Evolutionary conservation across 75 land plant species (phyloP), one percentile per base, ranked within the genome.

Genomic region (Sequoiadendron giganteum): DNA sequence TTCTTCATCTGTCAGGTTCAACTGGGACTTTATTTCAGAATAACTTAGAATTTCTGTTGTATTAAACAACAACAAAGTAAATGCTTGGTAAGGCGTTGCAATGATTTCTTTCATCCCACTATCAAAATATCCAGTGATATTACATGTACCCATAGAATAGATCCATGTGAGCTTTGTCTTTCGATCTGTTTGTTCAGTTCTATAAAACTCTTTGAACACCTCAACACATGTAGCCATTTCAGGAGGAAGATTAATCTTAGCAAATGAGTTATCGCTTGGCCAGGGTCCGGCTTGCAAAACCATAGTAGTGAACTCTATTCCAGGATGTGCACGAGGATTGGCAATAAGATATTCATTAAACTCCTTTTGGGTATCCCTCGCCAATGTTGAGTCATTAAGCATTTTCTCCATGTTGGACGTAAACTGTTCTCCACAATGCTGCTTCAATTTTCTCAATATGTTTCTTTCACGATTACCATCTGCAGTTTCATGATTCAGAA

Each of bases 151-250:
- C 86, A 90, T 58, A 30, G 93, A 92, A 79, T 92, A 92, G 4
- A 92, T 88, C 93, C 93, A 92, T 18, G 93, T 92, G 40, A 90
- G 85, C 83, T 92, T 92, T 72, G 88, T 80, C 79, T 92, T 89
- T 86, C 87, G 0, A 36, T 36, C 38, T 36, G 38, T 36, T 36
- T 36, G 38, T 36, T 36, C 0, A 36, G 38, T 90, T 61, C 88
- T 91, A 75, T 92, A 90, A 56, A 92, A 90, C 81, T 92, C 91
- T 77, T 90, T 92, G 70, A 92, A 92, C 14, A 86, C 88, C 77
- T 92, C 93, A 39, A 92, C 91, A 88, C 93, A 92, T 56, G 88
- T 92, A 4, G 88, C 93, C 93, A 92, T 92, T 80, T 92, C 93
- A 68, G 93, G 86, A 72, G 93, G 93, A 43, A 92, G 83, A 38